These are phyloP conservation scores for Colletotrichum zoysiae DNA, from an alignment of 2,329 filamentous ascomycete species.

Conservation along the genomic window DNA sequence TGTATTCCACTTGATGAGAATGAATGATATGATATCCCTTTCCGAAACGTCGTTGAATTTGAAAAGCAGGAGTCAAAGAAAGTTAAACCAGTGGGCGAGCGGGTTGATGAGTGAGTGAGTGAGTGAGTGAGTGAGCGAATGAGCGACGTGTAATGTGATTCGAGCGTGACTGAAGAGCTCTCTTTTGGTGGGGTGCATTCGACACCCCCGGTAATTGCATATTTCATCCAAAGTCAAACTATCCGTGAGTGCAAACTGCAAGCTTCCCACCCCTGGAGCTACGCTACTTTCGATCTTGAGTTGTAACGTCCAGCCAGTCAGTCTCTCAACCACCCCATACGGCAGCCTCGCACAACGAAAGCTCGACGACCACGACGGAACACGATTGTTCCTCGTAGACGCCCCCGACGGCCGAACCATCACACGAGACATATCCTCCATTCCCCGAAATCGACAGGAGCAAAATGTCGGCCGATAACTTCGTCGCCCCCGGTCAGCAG, in stretches of 20 bases:
- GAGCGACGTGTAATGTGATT: slow-evolving; percentile 34
- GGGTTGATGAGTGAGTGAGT: neutral
- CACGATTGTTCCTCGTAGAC: neutral
- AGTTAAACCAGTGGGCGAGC: neutral
- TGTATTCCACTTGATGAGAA: neutral
- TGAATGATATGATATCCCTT: neutral
- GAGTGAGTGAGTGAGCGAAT: no score
- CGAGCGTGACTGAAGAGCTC: slow-evolving; percentile 23
- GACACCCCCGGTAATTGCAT: slow-evolving; percentile 5
- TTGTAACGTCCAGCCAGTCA: neutral
- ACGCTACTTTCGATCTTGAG: slow-evolving; percentile 1
- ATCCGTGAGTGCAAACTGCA: neutral
- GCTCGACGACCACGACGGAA: slow-evolving; percentile 2
- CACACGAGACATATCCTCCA: neutral
- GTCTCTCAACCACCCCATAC: neutral
- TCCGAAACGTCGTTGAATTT: neutral
- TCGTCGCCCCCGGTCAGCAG: slow-evolving; percentile 79
- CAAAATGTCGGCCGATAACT: slow-evolving; percentile 66
- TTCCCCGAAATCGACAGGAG: neutral
- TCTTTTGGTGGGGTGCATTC: slow-evolving; percentile 6
- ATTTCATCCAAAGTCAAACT: neutral
- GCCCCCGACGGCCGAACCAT: neutral
- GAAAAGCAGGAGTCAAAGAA: neutral
- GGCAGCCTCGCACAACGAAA: slow-evolving; percentile 7
- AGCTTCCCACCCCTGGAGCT: neutral